Evolutionary conservation across 352 stramenopile genomes (phyloP).

Genomic region (Phytophthora pistaciae): DNA sequence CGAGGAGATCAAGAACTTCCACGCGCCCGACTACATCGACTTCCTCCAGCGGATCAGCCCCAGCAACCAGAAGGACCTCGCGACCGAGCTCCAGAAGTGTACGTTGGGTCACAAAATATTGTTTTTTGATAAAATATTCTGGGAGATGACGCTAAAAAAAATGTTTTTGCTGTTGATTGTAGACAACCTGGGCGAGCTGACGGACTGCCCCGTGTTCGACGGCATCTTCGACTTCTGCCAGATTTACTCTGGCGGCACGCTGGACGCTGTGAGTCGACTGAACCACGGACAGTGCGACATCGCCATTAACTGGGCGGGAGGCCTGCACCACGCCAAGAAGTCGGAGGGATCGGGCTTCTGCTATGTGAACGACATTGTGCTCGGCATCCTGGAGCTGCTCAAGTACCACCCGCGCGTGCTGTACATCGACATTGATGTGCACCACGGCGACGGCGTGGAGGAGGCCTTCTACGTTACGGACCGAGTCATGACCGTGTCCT

Average conservation of each 20-base stretch:
- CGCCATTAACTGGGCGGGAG: conserved; percentile 98
- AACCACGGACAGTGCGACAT: conserved; percentile 97
- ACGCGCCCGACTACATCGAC: conserved; percentile 98
- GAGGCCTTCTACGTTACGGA: conserved; percentile 97
- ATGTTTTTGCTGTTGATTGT: conserved; percentile 12
- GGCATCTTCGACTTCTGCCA: conserved; percentile 99
- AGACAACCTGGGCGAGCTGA: conserved; percentile 97
- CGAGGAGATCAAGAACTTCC: conserved; percentile 97
- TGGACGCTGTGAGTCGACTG: conserved; percentile 98
- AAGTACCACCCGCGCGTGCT: conserved; percentile 97
- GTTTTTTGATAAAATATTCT: neutral
- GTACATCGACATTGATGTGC: conserved; percentile 99
- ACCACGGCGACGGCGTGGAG: conserved; percentile 98
- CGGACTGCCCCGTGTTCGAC: conserved; percentile 99
- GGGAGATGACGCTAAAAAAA: neutral
- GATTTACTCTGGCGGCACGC: conserved; percentile 96
- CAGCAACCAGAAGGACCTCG: conserved; percentile 92
- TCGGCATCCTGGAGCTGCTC: conserved; percentile 98
- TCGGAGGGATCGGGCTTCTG: conserved; percentile 96
- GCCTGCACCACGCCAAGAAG: conserved; percentile 99
- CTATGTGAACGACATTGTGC: conserved; percentile 99
- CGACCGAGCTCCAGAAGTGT: conserved; percentile 83
- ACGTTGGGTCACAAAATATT: conserved; percentile 13
- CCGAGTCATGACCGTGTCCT: conserved; percentile 99
- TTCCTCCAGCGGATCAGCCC: conserved; percentile 97